Evolutionary conservation across 805 yeast genomes (phyloP), one percentile per base, ranked within the genome.

Genomic region (Cyberlindnera mississippiensis): DNA sequence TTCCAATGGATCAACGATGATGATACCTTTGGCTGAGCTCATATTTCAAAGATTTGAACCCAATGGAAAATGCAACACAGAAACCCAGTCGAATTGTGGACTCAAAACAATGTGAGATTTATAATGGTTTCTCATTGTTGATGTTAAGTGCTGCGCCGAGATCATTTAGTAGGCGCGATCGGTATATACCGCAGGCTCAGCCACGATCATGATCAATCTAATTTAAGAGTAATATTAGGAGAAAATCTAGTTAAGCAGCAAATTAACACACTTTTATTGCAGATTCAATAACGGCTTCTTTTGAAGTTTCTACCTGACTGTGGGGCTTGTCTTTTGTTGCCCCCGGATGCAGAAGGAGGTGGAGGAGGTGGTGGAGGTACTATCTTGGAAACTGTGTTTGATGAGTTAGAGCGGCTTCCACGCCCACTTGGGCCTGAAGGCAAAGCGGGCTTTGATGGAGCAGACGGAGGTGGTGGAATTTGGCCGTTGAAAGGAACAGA

Each of bases 1-100:
- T 19, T 55, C 58, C 20, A 56, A 18, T 11, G 61, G 59, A 33
- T 56, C 61, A 14, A 52, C 54, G 1, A 55, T 55, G 5, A 56
- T 38, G 8, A 50, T 46, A 1, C 59, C 61, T 19, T 46, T 54
- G 1, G 58, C 43, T 2, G 18, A 27, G 14, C 29, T 27, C 24
- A 20, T 20, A 20, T n/a, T n/a, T n/a, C n/a, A n/a, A n/a, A n/a
- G n/a, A n/a, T n/a, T n/a, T n/a, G n/a, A n/a, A n/a, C n/a, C n/a
- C n/a, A n/a, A n/a, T n/a, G n/a, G n/a, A n/a, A n/a, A n/a, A n/a
- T n/a, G n/a, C n/a, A n/a, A n/a, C n/a, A n/a, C n/a, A n/a, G n/a
- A n/a, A n/a, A n/a, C n/a, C n/a, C n/a, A n/a, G n/a, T n/a, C n/a
- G n/a, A n/a, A n/a, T n/a, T n/a, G n/a, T n/a, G n/a, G n/a, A n/a